Evolutionary conservation across 257 asterid species (phyloP).

Genomic region (Dorcoceras hygrometricum): DNA sequence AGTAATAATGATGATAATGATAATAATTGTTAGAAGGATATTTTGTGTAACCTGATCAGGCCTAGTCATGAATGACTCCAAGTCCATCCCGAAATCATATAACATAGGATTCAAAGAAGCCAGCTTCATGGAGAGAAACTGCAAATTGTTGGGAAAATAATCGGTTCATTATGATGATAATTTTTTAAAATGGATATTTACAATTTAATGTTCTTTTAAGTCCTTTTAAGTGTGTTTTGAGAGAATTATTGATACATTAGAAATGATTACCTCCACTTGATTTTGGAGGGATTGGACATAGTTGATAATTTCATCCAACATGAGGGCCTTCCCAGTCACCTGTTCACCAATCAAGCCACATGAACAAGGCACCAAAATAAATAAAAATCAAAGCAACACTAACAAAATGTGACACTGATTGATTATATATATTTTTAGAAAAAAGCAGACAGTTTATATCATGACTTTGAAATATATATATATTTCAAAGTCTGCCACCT

Average conservation of each 20-base stretch:
- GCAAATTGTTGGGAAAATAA: constrained; percentile 14
- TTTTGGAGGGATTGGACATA: constrained; percentile 86
- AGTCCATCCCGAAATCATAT: constrained; percentile 71
- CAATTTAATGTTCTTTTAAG: too few relatives aligned
- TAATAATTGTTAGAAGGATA: constrained; percentile 22
- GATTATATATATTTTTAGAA: too few relatives aligned
- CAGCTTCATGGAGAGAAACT: constrained; percentile 93
- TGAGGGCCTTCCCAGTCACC: constrained; percentile 94
- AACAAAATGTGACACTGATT: constrained; percentile 10
- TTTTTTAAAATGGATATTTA: background rate
- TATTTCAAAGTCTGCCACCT: constrained; percentile 39
- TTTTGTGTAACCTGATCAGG: constrained; percentile 61
- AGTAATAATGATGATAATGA: background rate
- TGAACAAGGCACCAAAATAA: constrained; percentile 36
- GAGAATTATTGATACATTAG: too few relatives aligned
- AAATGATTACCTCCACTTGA: constrained; percentile 73
- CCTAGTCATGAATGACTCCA: constrained; percentile 52
- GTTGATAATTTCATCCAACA: constrained; percentile 90
- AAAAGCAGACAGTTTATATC: constrained; percentile 9
- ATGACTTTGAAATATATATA: constrained; percentile 15
- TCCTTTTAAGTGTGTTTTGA: too few relatives aligned
- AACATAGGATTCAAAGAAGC: constrained; percentile 65
- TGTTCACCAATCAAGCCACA: constrained; percentile 46
- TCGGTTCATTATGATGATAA: background rate
- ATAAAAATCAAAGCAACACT: background rate